phyloP scores from a whole-genome alignment of 1,284 basidiomycete species.

The Afroboletus lepidellus region DNA sequence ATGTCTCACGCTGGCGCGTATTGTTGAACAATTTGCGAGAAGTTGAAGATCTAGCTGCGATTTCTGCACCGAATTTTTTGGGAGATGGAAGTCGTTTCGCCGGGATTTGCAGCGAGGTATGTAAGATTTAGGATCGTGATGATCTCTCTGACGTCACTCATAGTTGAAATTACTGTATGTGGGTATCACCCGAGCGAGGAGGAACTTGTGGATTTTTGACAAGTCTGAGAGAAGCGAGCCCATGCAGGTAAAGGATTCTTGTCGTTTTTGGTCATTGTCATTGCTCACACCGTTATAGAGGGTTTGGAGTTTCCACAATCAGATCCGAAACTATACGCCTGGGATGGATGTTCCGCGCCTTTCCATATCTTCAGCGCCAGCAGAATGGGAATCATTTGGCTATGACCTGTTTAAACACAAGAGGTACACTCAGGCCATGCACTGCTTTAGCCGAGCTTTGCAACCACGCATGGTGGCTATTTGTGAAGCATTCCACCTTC shows the following conservation, averaged over 20 bases:
- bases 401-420: constrained; percentile 52
- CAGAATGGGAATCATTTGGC: constrained; percentile 58
- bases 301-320: constrained; percentile 46
- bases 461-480: constrained; percentile 45
- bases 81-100: constrained; percentile 50
- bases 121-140: background rate
- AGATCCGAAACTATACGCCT: constrained; percentile 45
- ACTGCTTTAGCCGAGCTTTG: constrained; percentile 58
- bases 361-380: constrained; percentile 45
- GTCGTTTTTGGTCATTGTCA: background rate
- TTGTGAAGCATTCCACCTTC: constrained; percentile 44
- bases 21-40: constrained; percentile 46
- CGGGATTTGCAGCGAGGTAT: constrained; percentile 59
- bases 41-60: constrained; percentile 9
- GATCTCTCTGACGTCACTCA: background rate
- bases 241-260: constrained; percentile 47
- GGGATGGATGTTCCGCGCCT: constrained; percentile 46
- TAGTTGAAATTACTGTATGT: constrained; percentile 71
- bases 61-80: constrained; percentile 47
- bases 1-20: constrained; percentile 56
- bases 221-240: constrained; percentile 54
- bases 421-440: constrained; percentile 57
- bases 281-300: constrained; percentile 34
- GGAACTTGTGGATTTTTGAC: constrained; percentile 68
- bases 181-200: constrained; percentile 65